Evolutionary conservation across 768 basidiomycete species (phyloP).

Genomic region (Gymnopilus dilepis): DNA sequence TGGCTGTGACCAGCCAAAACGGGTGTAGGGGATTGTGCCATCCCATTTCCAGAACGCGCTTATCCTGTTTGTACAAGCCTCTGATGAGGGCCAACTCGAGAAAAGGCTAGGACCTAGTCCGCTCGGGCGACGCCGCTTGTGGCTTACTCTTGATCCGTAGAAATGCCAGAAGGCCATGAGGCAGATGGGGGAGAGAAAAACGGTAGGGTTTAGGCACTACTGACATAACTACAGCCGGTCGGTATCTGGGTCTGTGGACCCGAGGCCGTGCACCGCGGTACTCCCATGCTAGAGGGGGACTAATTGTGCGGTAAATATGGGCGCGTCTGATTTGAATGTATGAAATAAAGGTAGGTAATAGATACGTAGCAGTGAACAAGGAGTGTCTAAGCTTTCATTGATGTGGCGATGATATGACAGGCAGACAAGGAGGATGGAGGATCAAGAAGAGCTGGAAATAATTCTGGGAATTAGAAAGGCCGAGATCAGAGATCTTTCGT

Average conservation of each 20-base stretch:
- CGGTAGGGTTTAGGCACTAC: constrained; percentile 10
- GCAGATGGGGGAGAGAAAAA: constrained; percentile 21
- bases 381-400: constrained; percentile 20
- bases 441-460: constrained; percentile 11
- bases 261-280: constrained; percentile 18
- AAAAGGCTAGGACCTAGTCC: constrained; percentile 9
- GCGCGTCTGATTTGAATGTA: constrained; percentile 18
- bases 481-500: constrained; percentile 18
- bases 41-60: no score
- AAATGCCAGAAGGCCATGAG: constrained; percentile 33
- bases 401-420: constrained; percentile 21
- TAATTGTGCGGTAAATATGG: background rate
- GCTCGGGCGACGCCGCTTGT: constrained; percentile 32
- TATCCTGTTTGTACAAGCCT: constrained; percentile 11
- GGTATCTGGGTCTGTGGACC: constrained; percentile 6
- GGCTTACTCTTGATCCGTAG: constrained; percentile 39
- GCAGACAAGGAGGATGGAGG: constrained; percentile 26
- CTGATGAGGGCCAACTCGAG: constrained; percentile 19
- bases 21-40: no score
- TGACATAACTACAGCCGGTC: constrained; percentile 19
- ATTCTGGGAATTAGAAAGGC: constrained; percentile 29
- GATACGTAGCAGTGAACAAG: constrained; percentile 14
- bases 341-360: constrained; percentile 9
- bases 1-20: no score
- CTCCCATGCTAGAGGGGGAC: background rate